Evolutionary conservation across 2,329 filamentous ascomycete genomes (phyloP).

Genomic region (Raffaelea ambrosiae): DNA sequence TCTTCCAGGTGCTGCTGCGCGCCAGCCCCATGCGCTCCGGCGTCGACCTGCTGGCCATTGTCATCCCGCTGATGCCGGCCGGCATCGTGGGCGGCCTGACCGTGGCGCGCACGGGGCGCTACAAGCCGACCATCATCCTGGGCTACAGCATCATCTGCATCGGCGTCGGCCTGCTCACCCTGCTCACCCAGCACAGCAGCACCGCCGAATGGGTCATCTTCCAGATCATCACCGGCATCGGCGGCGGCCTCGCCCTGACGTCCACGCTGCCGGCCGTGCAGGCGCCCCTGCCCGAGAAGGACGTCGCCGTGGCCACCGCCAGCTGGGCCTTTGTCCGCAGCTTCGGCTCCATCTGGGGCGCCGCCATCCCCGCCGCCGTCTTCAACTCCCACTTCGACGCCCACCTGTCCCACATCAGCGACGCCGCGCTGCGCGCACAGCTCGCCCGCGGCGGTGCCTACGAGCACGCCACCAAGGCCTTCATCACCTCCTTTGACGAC

Average conservation of each 20-base stretch:
- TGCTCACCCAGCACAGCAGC: slow-evolving; percentile 21
- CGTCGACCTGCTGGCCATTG: slow-evolving; percentile 28
- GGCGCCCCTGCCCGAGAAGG: slow-evolving; percentile 26
- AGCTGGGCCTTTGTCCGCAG: slow-evolving; percentile 37
- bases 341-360: slow-evolving; percentile 38
- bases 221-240: slow-evolving; percentile 30
- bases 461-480: slow-evolving; percentile 11
- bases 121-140: slow-evolving; percentile 26
- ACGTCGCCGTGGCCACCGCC: slow-evolving; percentile 27
- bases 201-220: slow-evolving; percentile 24
- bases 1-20: slow-evolving; percentile 35
- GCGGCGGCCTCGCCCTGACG: slow-evolving; percentile 26
- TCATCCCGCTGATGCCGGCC: slow-evolving; percentile 26
- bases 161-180: slow-evolving; percentile 28
- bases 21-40: slow-evolving; percentile 29
- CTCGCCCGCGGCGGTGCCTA: slow-evolving; percentile 18
- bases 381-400: slow-evolving; percentile 21
- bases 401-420: slow-evolving; percentile 12
- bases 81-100: slow-evolving; percentile 26
- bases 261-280: slow-evolving; percentile 33
- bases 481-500: neutral
- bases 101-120: slow-evolving; percentile 29
- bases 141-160: slow-evolving; percentile 20
- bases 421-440: slow-evolving; percentile 3
- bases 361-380: slow-evolving; percentile 32